Base-by-base conservation (phyloP, 306 rosid genomes). In the Medicago lupulina region DNA sequence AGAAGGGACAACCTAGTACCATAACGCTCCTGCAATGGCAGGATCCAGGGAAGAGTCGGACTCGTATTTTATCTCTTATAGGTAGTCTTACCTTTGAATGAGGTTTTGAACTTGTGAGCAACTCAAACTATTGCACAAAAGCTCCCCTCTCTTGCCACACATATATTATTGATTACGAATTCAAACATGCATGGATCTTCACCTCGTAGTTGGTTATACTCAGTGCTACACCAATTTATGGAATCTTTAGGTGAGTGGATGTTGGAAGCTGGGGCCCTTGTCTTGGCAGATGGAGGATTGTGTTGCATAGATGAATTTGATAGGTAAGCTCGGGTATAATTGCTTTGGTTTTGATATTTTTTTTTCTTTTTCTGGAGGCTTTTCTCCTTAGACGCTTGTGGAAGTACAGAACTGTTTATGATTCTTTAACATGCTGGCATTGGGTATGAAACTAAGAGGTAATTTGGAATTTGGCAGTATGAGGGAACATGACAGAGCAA, bases 211-310 rank as follows among this genome's bases (percentile, higher is more conserved):
- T 16, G 41, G 21, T 58, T 73, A 40, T 62, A 21, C 80, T 70
- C n/a, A 77, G 41, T 79, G 70, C 70, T 8, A 62, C 47, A 43
- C 34, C 67, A 36, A 23, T 63, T 73, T 77, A 40, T 66, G 79
- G 66, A 67, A 76, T 80, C 71, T 67, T 41, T 28, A 94, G 98
- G 98, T 10, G 97, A 94, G 86, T 92, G 98, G 97, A 87, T 94
- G 98, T 77, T 94, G 87, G 98, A 91, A 85, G 98, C 96, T 74
- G 97, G 98, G 51, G 98, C 98, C 61, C 98, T 94, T 82, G 98
- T 94, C 83, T 82, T 94, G 69, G 96, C 98, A 44, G 98, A 92
- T 83, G 98, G 98, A 76, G 97, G 98, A 58, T 80, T 94, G 84
- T 94, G 98, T 83, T 94, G 98, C 84, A 94, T 94, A 67, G 98